phyloP scores from a whole-genome alignment of 257 asterid species.

The Sherardia arvensis region DNA sequence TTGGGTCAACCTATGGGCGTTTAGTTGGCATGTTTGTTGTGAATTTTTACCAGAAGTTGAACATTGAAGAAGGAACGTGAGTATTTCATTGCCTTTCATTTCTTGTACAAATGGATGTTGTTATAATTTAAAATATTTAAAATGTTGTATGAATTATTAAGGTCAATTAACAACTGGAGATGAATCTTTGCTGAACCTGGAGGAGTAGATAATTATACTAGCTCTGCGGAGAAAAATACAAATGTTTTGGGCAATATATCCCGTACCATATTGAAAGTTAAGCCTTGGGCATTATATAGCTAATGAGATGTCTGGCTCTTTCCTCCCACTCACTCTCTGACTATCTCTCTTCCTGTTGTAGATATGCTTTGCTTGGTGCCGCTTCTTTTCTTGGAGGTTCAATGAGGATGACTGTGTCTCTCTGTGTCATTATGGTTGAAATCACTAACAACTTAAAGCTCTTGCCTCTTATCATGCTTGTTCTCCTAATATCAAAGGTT shows the following conservation, averaged over 20 bases:
- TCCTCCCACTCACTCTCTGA: background rate
- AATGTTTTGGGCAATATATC: background rate
- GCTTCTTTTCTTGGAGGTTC: conserved; percentile 99
- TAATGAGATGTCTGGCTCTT: background rate
- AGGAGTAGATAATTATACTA: background rate
- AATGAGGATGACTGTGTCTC: conserved; percentile 99
- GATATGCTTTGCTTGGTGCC: conserved; percentile 96
- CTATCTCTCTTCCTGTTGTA: conserved; percentile 16
- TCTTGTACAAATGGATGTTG: background rate
- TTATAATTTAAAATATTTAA: background rate
- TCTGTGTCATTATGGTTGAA: conserved; percentile 97
- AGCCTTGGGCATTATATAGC: background rate
- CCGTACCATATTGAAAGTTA: background rate
- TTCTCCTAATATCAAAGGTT: conserved; percentile 96
- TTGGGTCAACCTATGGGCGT: conserved; percentile 97
- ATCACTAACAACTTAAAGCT: conserved; percentile 87
- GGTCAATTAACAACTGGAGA: background rate
- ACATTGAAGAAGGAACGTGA: conserved; percentile 99
- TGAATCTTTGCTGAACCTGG: no score
- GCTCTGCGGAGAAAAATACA: background rate
- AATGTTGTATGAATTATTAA: background rate
- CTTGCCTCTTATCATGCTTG: conserved; percentile 95
- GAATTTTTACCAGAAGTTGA: conserved; percentile 64
- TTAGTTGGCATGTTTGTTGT: conserved; percentile 98
- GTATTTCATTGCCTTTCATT: conserved; percentile 21